phyloP scores from a whole-genome alignment of 2,329 filamentous ascomycete genomes.

The Dothidotthia symphoricarpi region DNA sequence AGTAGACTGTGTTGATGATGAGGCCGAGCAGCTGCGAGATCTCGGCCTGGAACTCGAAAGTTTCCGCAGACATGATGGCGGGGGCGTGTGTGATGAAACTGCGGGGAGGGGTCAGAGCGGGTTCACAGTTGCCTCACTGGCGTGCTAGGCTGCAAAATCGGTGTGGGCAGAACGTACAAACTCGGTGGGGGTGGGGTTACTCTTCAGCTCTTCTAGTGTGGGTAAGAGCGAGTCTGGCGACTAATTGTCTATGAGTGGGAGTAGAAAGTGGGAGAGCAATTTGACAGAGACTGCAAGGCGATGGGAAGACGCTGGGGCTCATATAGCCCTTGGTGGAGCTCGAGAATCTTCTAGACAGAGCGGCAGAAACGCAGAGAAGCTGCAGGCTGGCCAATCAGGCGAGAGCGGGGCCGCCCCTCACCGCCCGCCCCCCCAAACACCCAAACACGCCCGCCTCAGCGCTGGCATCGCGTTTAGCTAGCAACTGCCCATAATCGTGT shows the following conservation, averaged over 20 bases:
- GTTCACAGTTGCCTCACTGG: slow-evolving; percentile 4
- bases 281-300: slow-evolving; percentile 21
- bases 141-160: slow-evolving; percentile 10
- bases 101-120: slow-evolving; percentile 9
- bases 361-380: slow-evolving; percentile 37
- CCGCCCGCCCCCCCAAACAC: no score
- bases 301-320: slow-evolving; percentile 26
- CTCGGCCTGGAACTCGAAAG: slow-evolving; percentile 99
- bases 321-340: slow-evolving; percentile 38
- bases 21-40: slow-evolving; percentile 99
- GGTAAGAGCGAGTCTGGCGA: slow-evolving; percentile 24
- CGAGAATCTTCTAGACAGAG: slow-evolving; percentile 41
- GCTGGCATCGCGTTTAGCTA: no score
- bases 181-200: slow-evolving; percentile 21
- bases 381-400: slow-evolving; percentile 26
- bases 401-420: slow-evolving; percentile 18
- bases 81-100: slow-evolving; percentile 20
- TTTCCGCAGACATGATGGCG: slow-evolving; percentile 77
- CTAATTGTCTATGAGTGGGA: slow-evolving; percentile 18
- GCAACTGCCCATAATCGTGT: no score
- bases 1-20: slow-evolving; percentile 99
- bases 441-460: slow-evolving; percentile 16
- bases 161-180: slow-evolving; percentile 22
- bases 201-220: slow-evolving; percentile 21
- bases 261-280: slow-evolving; percentile 18